phyloP scores from a whole-genome alignment of 768 basidiomycete species.

The Gloeostereum incarnatum region DNA sequence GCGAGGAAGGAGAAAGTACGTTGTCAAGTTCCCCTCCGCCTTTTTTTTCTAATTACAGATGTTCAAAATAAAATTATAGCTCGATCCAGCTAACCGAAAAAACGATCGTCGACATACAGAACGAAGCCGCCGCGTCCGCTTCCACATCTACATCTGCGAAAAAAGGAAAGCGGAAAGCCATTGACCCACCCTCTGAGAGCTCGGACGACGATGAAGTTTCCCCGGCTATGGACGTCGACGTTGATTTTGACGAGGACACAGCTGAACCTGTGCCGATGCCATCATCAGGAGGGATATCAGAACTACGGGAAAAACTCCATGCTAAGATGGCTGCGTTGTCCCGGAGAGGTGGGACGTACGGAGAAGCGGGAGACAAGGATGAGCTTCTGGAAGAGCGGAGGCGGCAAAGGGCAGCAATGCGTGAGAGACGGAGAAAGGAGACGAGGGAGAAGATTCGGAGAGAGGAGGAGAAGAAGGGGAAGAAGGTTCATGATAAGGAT shows the following conservation, averaged over 20 bases:
- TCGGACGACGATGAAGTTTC: conserved; percentile 19
- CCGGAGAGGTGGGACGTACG: conserved; percentile 23
- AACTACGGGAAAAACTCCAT: conserved; percentile 67
- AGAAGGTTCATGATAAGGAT: conserved; percentile 38
- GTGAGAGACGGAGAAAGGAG: conserved; percentile 80
- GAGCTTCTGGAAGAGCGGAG: conserved; percentile 77
- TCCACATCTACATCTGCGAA: conserved; percentile 15
- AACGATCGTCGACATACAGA: conserved; percentile 60
- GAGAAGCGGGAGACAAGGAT: conserved; percentile 59
- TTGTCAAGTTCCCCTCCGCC: neutral
- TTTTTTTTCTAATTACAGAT: conserved; percentile 2
- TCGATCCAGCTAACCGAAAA: conserved; percentile 91
- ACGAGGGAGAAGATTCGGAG: conserved; percentile 73
- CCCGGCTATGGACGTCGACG: conserved; percentile 28
- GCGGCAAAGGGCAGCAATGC: conserved; percentile 66
- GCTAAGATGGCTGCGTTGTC: conserved; percentile 66
- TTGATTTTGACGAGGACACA: conserved; percentile 22
- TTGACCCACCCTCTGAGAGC: conserved; percentile 17
- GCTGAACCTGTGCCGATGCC: conserved; percentile 54
- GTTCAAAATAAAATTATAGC: conserved; percentile 31
- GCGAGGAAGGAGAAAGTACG: conserved; percentile 80
- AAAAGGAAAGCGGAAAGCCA: conserved; percentile 43
- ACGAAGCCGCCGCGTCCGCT: conserved; percentile 29
- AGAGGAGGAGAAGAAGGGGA: conserved; percentile 50
- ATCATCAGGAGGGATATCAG: conserved; percentile 46